phyloP scores from a whole-genome alignment of 2,329 filamentous ascomycete species.

The Fusarium sp. region DNA sequence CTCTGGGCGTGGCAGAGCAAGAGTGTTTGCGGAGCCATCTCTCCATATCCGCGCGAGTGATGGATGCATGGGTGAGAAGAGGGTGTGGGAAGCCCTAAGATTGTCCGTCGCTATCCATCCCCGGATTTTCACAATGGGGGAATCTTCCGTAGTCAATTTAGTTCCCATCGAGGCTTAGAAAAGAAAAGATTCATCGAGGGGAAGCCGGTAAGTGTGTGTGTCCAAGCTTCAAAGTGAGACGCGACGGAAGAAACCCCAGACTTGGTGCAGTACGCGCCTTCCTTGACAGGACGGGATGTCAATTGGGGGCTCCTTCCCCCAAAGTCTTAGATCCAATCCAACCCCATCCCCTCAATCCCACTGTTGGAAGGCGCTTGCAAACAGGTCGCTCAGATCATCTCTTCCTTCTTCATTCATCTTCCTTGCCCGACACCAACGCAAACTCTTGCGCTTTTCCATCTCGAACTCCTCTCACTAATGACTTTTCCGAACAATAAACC shows the following conservation, averaged over 20 bases:
- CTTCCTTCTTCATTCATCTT: not conserved
- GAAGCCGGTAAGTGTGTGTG: not conserved
- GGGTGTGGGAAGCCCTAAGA: conserved; percentile 22
- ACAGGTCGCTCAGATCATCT: not conserved
- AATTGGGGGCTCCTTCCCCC: conserved; percentile 29
- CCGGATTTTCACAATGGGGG: conserved; percentile 35
- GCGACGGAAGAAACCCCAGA: conserved; percentile 20
- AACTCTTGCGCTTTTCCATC: conserved; percentile 1
- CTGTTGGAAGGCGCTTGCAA: not conserved
- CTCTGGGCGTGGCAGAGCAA: not conserved
- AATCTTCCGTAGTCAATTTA: conserved; percentile 6
- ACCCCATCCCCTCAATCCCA: not conserved
- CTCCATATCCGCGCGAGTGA: conserved; percentile 15
- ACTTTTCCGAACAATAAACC: not conserved
- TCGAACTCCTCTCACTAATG: not conserved
- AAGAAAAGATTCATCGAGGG: conserved; percentile 21
- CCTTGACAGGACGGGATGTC: conserved; percentile 20
- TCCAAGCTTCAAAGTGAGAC: conserved; percentile 11
- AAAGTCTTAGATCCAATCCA: conserved; percentile 19
- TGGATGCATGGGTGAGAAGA: conserved; percentile 27
- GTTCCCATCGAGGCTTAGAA: not conserved
- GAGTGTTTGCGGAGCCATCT: conserved; percentile 9
- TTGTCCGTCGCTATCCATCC: conserved; percentile 32
- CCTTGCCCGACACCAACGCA: not conserved
- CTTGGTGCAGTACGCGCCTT: conserved; percentile 28